Evolutionary conservation across 1,284 basidiomycete genomes (phyloP).

Genomic region (Leccinum pseudoinsigne): DNA sequence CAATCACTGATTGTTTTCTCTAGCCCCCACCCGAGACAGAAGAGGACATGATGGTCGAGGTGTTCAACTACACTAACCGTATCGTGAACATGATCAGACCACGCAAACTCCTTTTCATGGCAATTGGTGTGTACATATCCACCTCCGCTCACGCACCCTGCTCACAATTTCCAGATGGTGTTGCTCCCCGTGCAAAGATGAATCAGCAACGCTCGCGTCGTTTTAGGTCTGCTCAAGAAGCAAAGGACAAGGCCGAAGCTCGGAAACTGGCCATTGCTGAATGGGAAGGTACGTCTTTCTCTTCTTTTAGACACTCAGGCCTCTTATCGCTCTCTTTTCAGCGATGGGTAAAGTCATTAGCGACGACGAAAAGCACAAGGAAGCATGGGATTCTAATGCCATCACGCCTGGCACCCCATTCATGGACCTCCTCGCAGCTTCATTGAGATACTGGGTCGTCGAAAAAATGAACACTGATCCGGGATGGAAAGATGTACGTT

Average conservation of each 20-base stretch:
- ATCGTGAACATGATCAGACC: conserved; percentile 98
- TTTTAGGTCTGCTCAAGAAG: conserved; percentile 94
- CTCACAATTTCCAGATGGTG: conserved; percentile 68
- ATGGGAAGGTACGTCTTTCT: conserved; percentile 69
- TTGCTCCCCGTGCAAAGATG: conserved; percentile 99
- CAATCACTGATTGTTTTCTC: conserved; percentile 14
- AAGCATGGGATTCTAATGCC: conserved; percentile 96
- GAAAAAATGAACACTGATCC: conserved; percentile 95
- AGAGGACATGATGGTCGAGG: conserved; percentile 99
- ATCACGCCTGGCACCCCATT: conserved; percentile 99
- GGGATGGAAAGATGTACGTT: conserved; percentile 88
- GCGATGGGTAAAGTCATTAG: conserved; percentile 90
- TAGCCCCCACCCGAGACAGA: conserved; percentile 95
- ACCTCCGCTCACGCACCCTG: background rate
- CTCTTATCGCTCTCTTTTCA: conserved; percentile 28
- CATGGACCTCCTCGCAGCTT: conserved; percentile 90
- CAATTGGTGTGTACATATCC: conserved; percentile 69
- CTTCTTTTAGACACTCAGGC: background rate
- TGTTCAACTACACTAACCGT: conserved; percentile 96
- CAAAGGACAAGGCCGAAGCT: conserved; percentile 90
- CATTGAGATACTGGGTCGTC: conserved; percentile 95
- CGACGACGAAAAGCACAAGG: conserved; percentile 84
- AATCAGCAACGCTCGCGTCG: conserved; percentile 97
- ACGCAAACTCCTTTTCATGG: conserved; percentile 96
- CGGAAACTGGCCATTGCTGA: conserved; percentile 77